phyloP scores from a whole-genome alignment of 768 basidiomycete species.

The Mycena galopus region DNA sequence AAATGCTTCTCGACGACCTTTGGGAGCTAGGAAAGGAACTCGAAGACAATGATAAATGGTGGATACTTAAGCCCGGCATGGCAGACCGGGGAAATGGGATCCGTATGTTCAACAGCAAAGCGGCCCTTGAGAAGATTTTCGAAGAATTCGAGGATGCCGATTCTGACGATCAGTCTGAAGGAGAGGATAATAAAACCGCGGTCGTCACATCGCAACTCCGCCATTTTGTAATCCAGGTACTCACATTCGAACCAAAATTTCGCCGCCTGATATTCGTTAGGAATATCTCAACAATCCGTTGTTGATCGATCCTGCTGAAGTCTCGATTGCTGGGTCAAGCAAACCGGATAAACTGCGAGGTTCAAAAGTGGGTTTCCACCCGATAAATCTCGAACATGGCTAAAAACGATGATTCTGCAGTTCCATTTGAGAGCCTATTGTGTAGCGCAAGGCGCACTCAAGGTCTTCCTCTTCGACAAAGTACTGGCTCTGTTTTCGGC shows the following conservation, averaged over 20 bases:
- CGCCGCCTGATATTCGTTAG: slow-evolving; percentile 54
- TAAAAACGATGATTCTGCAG: slow-evolving; percentile 54
- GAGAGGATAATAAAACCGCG: slow-evolving; percentile 56
- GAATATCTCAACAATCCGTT: slow-evolving; percentile 88
- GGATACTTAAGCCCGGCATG: slow-evolving; percentile 98
- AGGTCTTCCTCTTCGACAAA: slow-evolving; percentile 83
- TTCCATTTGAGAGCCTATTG: slow-evolving; percentile 96
- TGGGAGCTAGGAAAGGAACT: slow-evolving; percentile 85
- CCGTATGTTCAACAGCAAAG: slow-evolving; percentile 85
- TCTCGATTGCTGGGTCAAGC: slow-evolving; percentile 43
- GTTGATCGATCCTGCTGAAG: slow-evolving; percentile 77
- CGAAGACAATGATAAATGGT: slow-evolving; percentile 74
- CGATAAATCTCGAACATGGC: slow-evolving; percentile 3
- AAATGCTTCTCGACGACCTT: slow-evolving; percentile 92
- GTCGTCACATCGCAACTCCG: slow-evolving; percentile 90
- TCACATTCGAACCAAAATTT: slow-evolving; percentile 23
- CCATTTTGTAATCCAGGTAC: slow-evolving; percentile 96
- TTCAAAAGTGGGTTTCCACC: slow-evolving; percentile 65
- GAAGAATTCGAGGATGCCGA: slow-evolving; percentile 79
- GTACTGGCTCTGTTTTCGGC: slow-evolving; percentile 92
- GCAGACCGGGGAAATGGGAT: slow-evolving; percentile 97
- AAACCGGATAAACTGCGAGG: slow-evolving; percentile 52
- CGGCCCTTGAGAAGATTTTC: slow-evolving; percentile 80
- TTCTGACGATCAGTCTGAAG: slow-evolving; percentile 56
- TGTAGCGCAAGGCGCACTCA: slow-evolving; percentile 80